Conservation (phyloP, 2,329 filamentous ascomycete genomes). For the Colletotrichum tabaci region DNA sequence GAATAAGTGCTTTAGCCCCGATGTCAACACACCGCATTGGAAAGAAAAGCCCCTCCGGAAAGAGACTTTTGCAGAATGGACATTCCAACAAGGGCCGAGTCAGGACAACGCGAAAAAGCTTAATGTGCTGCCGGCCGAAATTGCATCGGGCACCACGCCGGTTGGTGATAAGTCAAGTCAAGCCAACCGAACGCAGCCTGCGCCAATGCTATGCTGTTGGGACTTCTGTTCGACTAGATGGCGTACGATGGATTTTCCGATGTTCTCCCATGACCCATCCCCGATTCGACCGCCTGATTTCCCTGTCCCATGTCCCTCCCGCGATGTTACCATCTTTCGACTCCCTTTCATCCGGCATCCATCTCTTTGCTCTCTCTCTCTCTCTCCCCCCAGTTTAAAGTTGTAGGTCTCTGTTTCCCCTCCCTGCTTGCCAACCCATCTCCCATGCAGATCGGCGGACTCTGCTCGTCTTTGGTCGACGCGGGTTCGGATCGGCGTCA, state of each 20-base stretch:
- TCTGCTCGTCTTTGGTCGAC: slow-evolving; percentile 20
- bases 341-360: background rate
- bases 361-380: no score
- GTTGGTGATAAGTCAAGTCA: no score
- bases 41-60: background rate
- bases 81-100: slow-evolving; percentile 30
- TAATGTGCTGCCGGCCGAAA: slow-evolving; percentile 6
- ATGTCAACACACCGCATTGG: background rate
- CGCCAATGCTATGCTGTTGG: background rate
- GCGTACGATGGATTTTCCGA: no score
- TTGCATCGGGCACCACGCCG: background rate
- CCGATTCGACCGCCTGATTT: no score
- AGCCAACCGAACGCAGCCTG: no score
- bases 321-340: no score
- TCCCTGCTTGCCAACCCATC: slow-evolving; percentile 20
- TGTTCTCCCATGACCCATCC: no score
- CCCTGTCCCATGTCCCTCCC: no score
- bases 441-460: slow-evolving; percentile 31
- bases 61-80: background rate
- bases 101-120: slow-evolving; percentile 28
- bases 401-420: slow-evolving; percentile 21
- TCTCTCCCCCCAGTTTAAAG: slow-evolving; percentile 14
- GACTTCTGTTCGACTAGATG: no score
- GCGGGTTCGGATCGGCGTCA: slow-evolving; percentile 17
- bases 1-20: no score